These are phyloP conservation scores for Sonneratia caseolaris DNA, from an alignment of 345 rosid species.

Conservation along the genomic window DNA sequence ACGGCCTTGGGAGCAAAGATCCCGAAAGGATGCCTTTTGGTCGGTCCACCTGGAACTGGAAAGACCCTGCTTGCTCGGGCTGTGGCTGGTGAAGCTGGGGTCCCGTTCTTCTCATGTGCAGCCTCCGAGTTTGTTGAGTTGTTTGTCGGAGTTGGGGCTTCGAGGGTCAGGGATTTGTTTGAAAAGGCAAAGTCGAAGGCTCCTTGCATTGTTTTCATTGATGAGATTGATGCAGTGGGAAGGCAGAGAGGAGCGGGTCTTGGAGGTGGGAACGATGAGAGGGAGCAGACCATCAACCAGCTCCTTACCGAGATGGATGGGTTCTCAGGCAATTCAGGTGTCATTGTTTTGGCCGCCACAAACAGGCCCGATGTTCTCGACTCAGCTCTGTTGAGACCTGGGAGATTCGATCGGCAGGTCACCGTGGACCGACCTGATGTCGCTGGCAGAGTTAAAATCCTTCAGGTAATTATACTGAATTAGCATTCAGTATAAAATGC, in stretches of 20 bases:
- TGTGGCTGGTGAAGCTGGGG: constrained; percentile 84
- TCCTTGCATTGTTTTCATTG: constrained; percentile 71
- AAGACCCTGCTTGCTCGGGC: constrained; percentile 80
- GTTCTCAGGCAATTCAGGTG: constrained; percentile 76
- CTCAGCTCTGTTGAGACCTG: constrained; percentile 73
- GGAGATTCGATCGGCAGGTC: constrained; percentile 87
- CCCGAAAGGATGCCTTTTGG: constrained; percentile 35
- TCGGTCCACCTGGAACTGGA: constrained; percentile 60
- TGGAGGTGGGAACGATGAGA: constrained; percentile 93
- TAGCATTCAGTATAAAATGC: not conserved
- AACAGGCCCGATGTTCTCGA: constrained; percentile 85
- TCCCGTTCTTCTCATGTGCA: constrained; percentile 72
- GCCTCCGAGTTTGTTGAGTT: constrained; percentile 80
- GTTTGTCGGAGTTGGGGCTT: constrained; percentile 86
- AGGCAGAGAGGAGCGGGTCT: constrained; percentile 94
- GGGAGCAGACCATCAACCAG: constrained; percentile 86
- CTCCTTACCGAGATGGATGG: constrained; percentile 92
- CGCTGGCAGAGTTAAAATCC: constrained; percentile 84
- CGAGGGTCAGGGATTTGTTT: constrained; percentile 78
- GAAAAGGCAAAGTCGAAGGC: constrained; percentile 82
- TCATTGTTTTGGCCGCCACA: constrained; percentile 85
- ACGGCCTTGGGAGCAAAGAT: constrained; percentile 34
- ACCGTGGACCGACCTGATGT: constrained; percentile 88
- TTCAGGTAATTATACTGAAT: constrained; percentile 45
- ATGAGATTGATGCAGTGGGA: constrained; percentile 91